Evolutionary conservation across 2,329 filamentous ascomycete genomes (phyloP), one percentile per base, ranked within the genome.

Genomic region (Mariannaea sp.): DNA sequence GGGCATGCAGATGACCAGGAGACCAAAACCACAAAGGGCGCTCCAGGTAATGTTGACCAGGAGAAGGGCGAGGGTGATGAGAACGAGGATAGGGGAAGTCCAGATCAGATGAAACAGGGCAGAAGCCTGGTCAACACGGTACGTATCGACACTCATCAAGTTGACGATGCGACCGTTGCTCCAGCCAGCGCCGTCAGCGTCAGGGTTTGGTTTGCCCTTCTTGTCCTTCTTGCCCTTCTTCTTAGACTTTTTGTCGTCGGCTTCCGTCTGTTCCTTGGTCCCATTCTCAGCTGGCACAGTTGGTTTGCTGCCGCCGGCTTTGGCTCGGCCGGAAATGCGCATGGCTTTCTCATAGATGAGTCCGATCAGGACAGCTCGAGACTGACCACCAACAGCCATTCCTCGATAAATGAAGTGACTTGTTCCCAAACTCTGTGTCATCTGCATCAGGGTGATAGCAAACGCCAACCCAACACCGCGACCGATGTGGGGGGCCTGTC

Each of bases 361-460:
- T 17, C 89, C 84, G 61, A 97, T 96, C 36, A 97, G 76, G 0
- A 90, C 88, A 1, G 87, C 91, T 68, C 93, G 83, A 7, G 84
- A 76, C 74, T 97, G 87, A 0, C 91, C 94, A 58, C 93, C 94
- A 32, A 95, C 84, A 75, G 95, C 86, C 88, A 96, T 95, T 17
- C 93, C 92, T 17, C 87, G 85, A 67, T 93, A 97, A 67, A 97
- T 87, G 74, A 96, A 97, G 67, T 97, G 93, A 66, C 92, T 95
- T 2, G 86, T 90, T 20, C 85, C 84, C 59, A 96, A 67, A 69
- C 88, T 93, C 72, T 96, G 90, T 9, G 87, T 68, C 16, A 92
- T 79, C 70, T 97, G 92, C 90, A 97, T 94, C 35, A 80, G 71
- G 1, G 89, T 92, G 51, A 97, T 87, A 7, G 90, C 93, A 50